Evolutionary conservation across 2,329 filamentous ascomycete genomes (phyloP), one percentile per base, ranked within the genome.

Genomic region (Xylaria sp.): DNA sequence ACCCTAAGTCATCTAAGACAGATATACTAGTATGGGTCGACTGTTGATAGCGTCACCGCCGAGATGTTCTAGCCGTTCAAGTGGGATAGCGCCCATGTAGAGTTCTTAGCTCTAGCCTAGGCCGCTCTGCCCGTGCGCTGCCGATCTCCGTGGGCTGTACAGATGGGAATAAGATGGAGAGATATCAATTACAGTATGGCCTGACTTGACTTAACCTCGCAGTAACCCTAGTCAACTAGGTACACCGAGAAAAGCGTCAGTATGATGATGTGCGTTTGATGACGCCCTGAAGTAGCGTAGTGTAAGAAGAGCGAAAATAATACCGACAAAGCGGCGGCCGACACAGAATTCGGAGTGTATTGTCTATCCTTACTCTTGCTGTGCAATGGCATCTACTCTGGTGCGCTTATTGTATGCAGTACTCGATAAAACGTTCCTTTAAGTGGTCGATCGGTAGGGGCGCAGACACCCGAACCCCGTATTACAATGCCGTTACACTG

Each of bases 21-120:
- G 6, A 48, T 20, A 48, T 13, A 25, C 20, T n/a, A 20, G 20
- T 28, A 48, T 48, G 13, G 15, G 23, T 46, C 62, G 39, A 52
- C 33, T 20, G 33, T 52, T n/a, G 33, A 51, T 43, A 46, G 62
- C 62, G 55, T 58, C 46, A 52, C 23, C 23, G 43, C 54, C 33
- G 62, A 59, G 61, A 49, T 5, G 28, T 33, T 56, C 61, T 39
- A 49, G 61, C 41, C 41, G 52, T 63, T 48, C n/a, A 49, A 49
- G 39, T 49, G 52, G 51, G 39, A 57, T 28, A 39, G 13, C 18
- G n/a, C 51, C 28, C 51, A 25, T 48, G 41, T 39, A n/a, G 13
- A 46, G 41, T 18, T 46, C 41, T n/a, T n/a, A 18, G 13, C 18
- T n/a, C 1, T 1, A 46, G 18, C 15, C 18, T 20, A 56, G 55